Evolutionary conservation across 352 stramenopile species (phyloP), one percentile per base, ranked within the genome.

Genomic region (Globisporangium perplexum): DNA sequence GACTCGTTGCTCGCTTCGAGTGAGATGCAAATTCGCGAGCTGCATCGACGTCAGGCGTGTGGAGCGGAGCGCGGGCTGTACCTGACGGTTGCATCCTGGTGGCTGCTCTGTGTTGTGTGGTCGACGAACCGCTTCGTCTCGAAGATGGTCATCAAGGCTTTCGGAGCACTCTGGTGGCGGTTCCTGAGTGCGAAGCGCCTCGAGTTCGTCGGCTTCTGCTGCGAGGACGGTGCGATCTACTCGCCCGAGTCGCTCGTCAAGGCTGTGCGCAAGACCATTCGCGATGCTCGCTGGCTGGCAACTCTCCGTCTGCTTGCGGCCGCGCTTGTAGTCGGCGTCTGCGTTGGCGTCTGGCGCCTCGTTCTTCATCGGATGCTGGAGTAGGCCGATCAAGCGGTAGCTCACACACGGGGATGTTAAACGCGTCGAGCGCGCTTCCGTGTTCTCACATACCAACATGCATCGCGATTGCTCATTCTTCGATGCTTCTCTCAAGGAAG

Each of bases 31-130:
- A 61, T 81, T 3, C 47, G 23, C 10, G 63, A 53, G 17, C 42
- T 88, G 20, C 58, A 86, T 18, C 65, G 69, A 23, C 50, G 22
- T 2, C 72, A 85, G 12, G 50, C 66, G 5, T 90, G 80, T 47
- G 65, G 69, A 22, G 60, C 74, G 17, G 80, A 90, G 53, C 69
- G 75, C 43, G 63, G 60, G n/a, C 49, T 88, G 24, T 90, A 90
- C 52, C 60, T 90, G 50, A 68, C 61, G 10, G 26, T 71, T 44
- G 55, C 75, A 20, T 86, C 71, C 22, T 90, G 78, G 77, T 87
- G 78, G 80, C 65, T 88, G 12, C 31, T 86, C 17, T 28, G 77
- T 10, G 61, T 84, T n/a, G 39, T 86, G 10, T 65, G 71, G 36
- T 26, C 76, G 2, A 59, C 65, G 20, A 77, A 71, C 51, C 72